Percentiles rank a stretch among this genome's conserved stretches.
Conservation (phyloP, 2,329 filamentous ascomycete genomes). For the Alternaria infectoria region DNA sequence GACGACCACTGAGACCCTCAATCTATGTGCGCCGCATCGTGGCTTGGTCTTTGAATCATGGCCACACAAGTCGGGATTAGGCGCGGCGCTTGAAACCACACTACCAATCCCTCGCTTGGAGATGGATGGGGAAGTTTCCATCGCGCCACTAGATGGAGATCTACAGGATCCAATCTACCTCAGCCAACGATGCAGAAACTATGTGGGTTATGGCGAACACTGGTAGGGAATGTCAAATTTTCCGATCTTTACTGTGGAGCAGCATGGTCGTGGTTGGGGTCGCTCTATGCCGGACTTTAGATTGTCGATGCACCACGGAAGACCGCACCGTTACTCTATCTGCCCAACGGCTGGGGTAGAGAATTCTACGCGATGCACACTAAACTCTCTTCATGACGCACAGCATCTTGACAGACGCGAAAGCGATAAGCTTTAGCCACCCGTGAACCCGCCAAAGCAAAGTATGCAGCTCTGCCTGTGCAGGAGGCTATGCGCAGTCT, state of each 20-base stretch:
- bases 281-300: background rate
- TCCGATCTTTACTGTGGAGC: background rate
- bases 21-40: conserved; percentile 12
- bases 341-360: background rate
- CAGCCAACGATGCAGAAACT: background rate
- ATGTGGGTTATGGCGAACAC: background rate
- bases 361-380: background rate
- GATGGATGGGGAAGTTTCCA: background rate
- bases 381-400: background rate
- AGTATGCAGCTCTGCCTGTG: background rate
- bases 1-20: background rate
- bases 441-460: background rate
- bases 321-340: background rate
- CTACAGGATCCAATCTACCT: background rate
- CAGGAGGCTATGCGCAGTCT: no score
- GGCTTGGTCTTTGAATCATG: conserved; percentile 1
- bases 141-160: conserved; percentile 2
- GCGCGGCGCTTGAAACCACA: conserved; percentile 8
- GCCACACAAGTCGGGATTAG: background rate
- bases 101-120: background rate
- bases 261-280: background rate
- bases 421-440: background rate
- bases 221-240: background rate
- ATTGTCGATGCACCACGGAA: background rate
- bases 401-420: background rate